These are phyloP conservation scores for Penstemon davidsonii DNA, from an alignment of 257 asterid species.

Conservation along the genomic window DNA sequence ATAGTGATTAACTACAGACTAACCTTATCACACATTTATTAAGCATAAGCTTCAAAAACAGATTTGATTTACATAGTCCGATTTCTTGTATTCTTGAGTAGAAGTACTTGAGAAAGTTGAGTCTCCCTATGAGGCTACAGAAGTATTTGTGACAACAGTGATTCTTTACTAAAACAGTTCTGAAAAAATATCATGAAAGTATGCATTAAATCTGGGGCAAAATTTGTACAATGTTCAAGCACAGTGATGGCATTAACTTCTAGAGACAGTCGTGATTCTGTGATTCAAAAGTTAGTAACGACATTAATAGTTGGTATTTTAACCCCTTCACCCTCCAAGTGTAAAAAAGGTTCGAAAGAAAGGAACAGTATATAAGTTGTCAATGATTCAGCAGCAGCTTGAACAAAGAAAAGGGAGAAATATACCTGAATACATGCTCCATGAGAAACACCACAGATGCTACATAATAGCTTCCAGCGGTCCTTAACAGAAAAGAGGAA, in stretches of 20 bases:
- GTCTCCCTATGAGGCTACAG: background rate
- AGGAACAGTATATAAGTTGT: background rate
- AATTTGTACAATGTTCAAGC: too few species aligned
- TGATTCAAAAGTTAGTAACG: background rate
- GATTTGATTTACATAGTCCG: too few species aligned
- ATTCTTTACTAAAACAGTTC: constrained; percentile 9
- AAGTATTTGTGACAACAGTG: background rate
- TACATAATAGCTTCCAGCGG: constrained; percentile 95
- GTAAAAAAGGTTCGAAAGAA: background rate
- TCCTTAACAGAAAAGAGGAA: constrained; percentile 49
- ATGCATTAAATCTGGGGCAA: too few species aligned
- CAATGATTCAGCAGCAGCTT: constrained; percentile 1
- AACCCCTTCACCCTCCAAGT: constrained; percentile 2
- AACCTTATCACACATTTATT: background rate
- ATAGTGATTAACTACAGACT: background rate
- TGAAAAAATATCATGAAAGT: too few species aligned
- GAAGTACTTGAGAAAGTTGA: background rate
- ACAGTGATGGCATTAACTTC: constrained; percentile 7
- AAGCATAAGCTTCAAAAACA: constrained; percentile 4
- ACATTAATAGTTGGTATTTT: constrained; percentile 13
- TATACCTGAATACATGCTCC: constrained; percentile 98
- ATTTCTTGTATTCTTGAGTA: too few species aligned
- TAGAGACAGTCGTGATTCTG: background rate
- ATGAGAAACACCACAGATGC: constrained; percentile 89
- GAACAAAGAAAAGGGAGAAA: constrained; percentile 27